Conservation (phyloP, 192 early-diverging fungal species). For the Gigaspora rosea region DNA sequence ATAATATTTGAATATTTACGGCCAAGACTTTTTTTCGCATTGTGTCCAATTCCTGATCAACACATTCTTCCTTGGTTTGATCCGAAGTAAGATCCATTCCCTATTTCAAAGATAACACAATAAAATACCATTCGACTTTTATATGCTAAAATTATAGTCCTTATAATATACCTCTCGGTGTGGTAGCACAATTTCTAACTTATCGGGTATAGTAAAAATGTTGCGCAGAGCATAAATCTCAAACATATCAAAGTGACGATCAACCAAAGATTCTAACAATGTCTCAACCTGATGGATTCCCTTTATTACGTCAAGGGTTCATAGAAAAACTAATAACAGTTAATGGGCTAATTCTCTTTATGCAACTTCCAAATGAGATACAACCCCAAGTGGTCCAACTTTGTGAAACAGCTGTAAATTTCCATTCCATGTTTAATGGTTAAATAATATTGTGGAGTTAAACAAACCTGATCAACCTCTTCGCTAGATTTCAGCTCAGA, state of each 20-base stretch:
- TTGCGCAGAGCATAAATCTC: constrained; percentile 77
- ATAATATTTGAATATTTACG: constrained; percentile 30
- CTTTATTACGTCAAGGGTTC: constrained; percentile 31
- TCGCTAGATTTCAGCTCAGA: constrained; percentile 12
- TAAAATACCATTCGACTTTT: background rate
- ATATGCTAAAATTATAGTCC: background rate
- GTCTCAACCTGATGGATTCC: constrained; percentile 77
- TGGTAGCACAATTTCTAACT: constrained; percentile 53
- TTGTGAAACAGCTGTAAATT: background rate
- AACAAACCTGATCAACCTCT: constrained; percentile 6
- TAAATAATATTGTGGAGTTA: background rate
- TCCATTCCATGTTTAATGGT: background rate
- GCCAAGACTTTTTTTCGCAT: constrained; percentile 45
- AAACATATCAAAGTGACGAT: constrained; percentile 82
- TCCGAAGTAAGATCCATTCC: constrained; percentile 40
- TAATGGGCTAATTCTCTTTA: background rate
- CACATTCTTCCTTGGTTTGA: constrained; percentile 34
- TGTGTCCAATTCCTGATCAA: constrained; percentile 45
- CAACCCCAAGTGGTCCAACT: background rate
- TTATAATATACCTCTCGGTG: constrained; percentile 50
- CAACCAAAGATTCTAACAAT: constrained; percentile 74
- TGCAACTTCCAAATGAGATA: background rate
- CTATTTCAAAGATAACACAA: background rate
- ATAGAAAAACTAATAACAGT: background rate
- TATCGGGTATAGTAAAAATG: constrained; percentile 68